A percentile compares a stretch with the other conserved stretches of the same genome.
Conservation (phyloP, 352 stramenopile species). For the Globisporangium takayamanum region DNA sequence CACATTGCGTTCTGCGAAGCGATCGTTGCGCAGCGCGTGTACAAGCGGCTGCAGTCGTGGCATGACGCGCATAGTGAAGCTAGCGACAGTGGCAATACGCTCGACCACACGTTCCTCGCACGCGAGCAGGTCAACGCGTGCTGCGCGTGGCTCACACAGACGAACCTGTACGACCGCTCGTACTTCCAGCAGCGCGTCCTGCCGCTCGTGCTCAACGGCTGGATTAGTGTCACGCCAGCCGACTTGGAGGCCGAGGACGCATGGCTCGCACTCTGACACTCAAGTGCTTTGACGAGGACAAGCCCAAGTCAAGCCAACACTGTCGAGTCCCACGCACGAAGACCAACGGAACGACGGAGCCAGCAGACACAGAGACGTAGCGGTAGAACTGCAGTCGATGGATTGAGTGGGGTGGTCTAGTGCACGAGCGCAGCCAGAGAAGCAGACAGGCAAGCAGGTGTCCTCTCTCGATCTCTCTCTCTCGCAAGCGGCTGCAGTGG, state of each 20-base stretch:
- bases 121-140: constrained; percentile 34
- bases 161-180: constrained; percentile 8
- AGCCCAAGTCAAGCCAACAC: background rate
- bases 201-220: constrained; percentile 28
- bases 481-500: no score
- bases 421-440: no score
- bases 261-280: constrained; percentile 17
- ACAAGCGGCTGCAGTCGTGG: constrained; percentile 26
- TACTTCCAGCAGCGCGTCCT: constrained; percentile 28
- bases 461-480: no score
- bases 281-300: no score
- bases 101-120: constrained; percentile 23
- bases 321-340: no score
- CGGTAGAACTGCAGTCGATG: no score
- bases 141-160: constrained; percentile 17
- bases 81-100: background rate
- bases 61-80: constrained; percentile 16
- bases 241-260: constrained; percentile 25
- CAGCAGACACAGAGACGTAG: no score
- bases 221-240: constrained; percentile 19
- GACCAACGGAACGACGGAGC: no score
- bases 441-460: no score
- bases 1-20: constrained; percentile 24
- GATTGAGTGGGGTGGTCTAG: no score
- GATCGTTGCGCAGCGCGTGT: constrained; percentile 30